Base-by-base conservation (phyloP, 805 yeast genomes). In the Cyberlindnera maritima region DNA sequence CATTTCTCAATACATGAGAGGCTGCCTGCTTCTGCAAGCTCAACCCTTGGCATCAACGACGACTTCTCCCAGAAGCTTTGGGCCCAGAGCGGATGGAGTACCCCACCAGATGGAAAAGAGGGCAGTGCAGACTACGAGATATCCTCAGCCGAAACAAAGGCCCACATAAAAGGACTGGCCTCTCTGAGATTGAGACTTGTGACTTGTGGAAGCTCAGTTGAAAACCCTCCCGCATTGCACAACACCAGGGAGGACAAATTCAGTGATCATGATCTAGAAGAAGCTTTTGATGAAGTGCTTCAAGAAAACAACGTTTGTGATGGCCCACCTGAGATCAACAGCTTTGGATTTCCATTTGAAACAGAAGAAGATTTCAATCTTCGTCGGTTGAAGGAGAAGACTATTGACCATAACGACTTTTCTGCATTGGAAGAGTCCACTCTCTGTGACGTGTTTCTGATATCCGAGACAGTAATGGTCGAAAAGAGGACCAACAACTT, bases 161-260 rank as follows among this genome's bases (percentile, higher is more conserved):
- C n/a, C 4, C 31, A 6, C 6, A 44, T 36, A 20, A 17, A 29
- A 14, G 21, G 34, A 10, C 42, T 48, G 15, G 23, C 42, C 15
- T 18, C 34, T n/a, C 42, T 35, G 17, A 47, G 53, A 1, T 36
- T 55, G 15, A 46, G 44, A 21, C 51, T 50, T 32, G 36, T 52
- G 10, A 54, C 56, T n/a, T 43, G 35, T 37, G 56, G 55, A 14
- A 53, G 56, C 19, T 47, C 58, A 2, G 23, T 46, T 33, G 53
- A 39, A 18, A 39, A 23, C n/a, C 11, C n/a, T 18, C n/a, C 28
- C 13, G 19, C 28, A 17, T 3, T 29, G 4, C n/a, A 9, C 25
- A 21, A 6, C 9, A 6, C 25, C 9, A 21, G 9, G 25, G 9
- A 9, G 25, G 25, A 9, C 5, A 21, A 21, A 6, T 5, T 6